A percentile compares a stretch with the other conserved stretches of the same genome.
phyloP scores from a whole-genome alignment of 2,329 filamentous ascomycete species.

The Stagonosporopsis chrysanthemi region DNA sequence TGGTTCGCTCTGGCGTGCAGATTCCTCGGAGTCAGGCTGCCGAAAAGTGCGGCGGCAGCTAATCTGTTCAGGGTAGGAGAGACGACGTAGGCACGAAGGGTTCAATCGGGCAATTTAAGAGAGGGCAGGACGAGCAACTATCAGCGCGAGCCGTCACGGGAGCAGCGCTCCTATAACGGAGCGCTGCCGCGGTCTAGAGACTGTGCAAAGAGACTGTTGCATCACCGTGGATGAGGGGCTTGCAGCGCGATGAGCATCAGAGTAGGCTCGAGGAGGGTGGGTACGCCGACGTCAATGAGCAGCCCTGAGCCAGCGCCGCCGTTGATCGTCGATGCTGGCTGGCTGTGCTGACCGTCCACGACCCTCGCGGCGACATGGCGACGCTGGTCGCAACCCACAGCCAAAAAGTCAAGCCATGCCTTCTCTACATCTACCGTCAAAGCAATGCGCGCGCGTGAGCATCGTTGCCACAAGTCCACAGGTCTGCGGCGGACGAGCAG shows the following conservation, averaged over 20 bases:
- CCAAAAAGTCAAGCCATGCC: neutral
- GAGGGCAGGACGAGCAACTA: slow-evolving; percentile 3
- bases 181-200: slow-evolving; percentile 27
- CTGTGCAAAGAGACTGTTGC: slow-evolving; percentile 24
- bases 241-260: slow-evolving; percentile 14
- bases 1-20: slow-evolving; percentile 31
- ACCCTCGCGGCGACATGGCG: slow-evolving; percentile 12
- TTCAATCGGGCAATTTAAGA: slow-evolving; percentile 5
- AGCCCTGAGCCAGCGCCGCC: slow-evolving; percentile 26
- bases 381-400: slow-evolving; percentile 6
- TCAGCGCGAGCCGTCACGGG: slow-evolving; percentile 39
- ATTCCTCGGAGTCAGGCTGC: slow-evolving; percentile 34
- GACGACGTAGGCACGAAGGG: slow-evolving; percentile 6
- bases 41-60: slow-evolving; percentile 32
- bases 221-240: slow-evolving; percentile 29
- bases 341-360: slow-evolving; percentile 18
- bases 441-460: slow-evolving; percentile 20
- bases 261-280: slow-evolving; percentile 32
- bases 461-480: slow-evolving; percentile 10
- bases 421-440: slow-evolving; percentile 19
- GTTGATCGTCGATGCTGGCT: slow-evolving; percentile 21
- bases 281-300: slow-evolving; percentile 43
- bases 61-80: slow-evolving; percentile 31
- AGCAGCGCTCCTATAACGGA: slow-evolving; percentile 26
- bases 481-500: slow-evolving; percentile 21